A percentile compares a stretch with the other conserved stretches of the same genome.
Evolutionary conservation across 352 stramenopile genomes (phyloP).

Genomic region (Nothophytophthora sp.): DNA sequence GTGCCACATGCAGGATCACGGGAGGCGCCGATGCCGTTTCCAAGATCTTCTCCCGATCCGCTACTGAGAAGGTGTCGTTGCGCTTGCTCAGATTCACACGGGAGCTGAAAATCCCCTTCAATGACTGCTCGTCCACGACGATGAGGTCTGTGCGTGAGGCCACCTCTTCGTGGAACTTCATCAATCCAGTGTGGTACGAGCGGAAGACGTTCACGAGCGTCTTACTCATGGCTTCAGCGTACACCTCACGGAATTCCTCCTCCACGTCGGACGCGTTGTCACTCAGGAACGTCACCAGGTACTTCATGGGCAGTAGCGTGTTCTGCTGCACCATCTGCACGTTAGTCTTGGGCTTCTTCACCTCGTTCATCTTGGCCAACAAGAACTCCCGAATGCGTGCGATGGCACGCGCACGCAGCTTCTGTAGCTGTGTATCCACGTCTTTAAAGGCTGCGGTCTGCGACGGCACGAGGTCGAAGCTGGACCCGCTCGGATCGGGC

Average conservation of each 20-base stretch:
- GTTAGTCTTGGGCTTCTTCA: conserved; percentile 98
- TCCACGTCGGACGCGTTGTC: conserved; percentile 93
- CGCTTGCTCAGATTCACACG: conserved; percentile 96
- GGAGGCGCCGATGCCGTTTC: conserved; percentile 78
- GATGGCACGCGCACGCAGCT: conserved; percentile 80
- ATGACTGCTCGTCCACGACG: conserved; percentile 93
- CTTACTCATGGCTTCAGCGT: conserved; percentile 97
- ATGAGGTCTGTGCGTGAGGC: conserved; percentile 94
- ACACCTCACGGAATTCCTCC: conserved; percentile 95
- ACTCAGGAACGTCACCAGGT: conserved; percentile 95
- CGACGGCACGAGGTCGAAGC: conserved; percentile 86
- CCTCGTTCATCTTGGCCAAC: conserved; percentile 89
- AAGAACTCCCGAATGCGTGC: conserved; percentile 93
- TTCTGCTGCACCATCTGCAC: conserved; percentile 99
- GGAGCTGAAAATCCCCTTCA: conserved; percentile 86
- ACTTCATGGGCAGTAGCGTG: conserved; percentile 96
- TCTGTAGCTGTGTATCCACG: conserved; percentile 92
- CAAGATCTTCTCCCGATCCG: conserved; percentile 91
- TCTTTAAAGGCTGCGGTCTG: conserved; percentile 93
- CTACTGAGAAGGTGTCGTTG: conserved; percentile 94
- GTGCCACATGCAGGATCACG: conserved; percentile 95
- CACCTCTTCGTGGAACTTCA: conserved; percentile 95
- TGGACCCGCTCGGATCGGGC: conserved; percentile 61
- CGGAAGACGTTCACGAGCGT: conserved; percentile 96
- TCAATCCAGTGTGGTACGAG: conserved; percentile 95